These are phyloP conservation scores for Candida saitoana DNA, from an alignment of 805 yeast genomes.

Conservation along the genomic window DNA sequence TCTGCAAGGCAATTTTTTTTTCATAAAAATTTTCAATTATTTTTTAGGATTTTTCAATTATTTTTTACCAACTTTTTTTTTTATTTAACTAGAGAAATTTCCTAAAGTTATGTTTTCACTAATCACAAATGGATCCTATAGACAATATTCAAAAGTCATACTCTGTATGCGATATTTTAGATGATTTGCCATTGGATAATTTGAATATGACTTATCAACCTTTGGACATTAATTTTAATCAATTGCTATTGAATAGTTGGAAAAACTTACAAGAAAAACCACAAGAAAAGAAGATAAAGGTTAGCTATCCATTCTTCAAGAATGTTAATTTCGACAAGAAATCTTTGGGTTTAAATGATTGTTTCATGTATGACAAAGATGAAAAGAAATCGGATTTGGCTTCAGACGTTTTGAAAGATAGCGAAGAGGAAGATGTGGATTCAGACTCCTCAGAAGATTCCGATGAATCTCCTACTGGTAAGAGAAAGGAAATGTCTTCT, in stretches of 20 bases:
- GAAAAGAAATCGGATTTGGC: slow-evolving; percentile 5
- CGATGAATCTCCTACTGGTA: slow-evolving; percentile 6
- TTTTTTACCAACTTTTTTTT: background rate
- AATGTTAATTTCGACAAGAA: slow-evolving; percentile 31
- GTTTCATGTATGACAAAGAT: slow-evolving; percentile 27
- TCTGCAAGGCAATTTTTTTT: too few relatives aligned
- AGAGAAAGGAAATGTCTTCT: slow-evolving; percentile 4
- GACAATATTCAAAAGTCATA: background rate
- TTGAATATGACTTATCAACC: slow-evolving; percentile 1
- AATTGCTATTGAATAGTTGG: slow-evolving; percentile 27
- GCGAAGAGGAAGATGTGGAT: background rate
- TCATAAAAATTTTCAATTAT: too few relatives aligned
- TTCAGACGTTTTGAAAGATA: slow-evolving; percentile 9
- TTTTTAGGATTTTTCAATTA: background rate
- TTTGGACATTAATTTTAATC: slow-evolving; percentile 5
- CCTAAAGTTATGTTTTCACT: background rate
- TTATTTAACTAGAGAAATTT: background rate
- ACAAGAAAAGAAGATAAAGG: slow-evolving; percentile 1
- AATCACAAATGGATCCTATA: background rate
- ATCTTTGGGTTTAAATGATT: slow-evolving; percentile 30
- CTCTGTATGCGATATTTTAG: background rate
- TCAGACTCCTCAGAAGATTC: slow-evolving; percentile 15
- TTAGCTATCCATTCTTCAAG: slow-evolving; percentile 31
- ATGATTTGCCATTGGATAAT: background rate
- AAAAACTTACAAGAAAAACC: slow-evolving; percentile 22